Percentiles rank a stretch among this genome's conserved stretches.
phyloP scores from a whole-genome alignment of 2,329 filamentous ascomycete species.

The Massarina eburnea region DNA sequence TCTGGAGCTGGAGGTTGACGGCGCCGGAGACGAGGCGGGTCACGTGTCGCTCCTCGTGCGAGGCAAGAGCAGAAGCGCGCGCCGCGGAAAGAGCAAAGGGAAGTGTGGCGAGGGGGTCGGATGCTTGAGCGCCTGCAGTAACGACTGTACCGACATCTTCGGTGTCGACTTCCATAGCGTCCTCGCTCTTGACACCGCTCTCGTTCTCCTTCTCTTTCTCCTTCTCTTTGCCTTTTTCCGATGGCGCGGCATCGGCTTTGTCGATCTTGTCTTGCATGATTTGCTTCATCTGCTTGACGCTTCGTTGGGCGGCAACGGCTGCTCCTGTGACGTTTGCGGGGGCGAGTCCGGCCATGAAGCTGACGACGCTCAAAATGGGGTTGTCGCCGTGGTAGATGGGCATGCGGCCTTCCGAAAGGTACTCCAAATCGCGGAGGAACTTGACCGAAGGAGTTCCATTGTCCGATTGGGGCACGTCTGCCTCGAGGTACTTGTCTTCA shows the following conservation, averaged over 20 bases:
- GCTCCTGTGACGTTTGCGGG: conserved; percentile 89
- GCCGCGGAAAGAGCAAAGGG: conserved; percentile 85
- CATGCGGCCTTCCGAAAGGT: conserved; percentile 71
- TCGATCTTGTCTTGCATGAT: conserved; percentile 79
- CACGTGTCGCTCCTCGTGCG: conserved; percentile 96
- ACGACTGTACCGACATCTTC: conserved; percentile 22
- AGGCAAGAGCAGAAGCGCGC: conserved; percentile 83
- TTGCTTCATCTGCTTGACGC: conserved; percentile 81
- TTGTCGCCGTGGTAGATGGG: conserved; percentile 94
- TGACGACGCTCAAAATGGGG: conserved; percentile 93
- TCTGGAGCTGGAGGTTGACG: conserved; percentile 91
- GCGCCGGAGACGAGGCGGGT: conserved; percentile 88
- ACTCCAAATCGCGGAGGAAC: conserved; percentile 57
- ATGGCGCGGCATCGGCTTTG: conserved; percentile 49
- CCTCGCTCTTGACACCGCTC: conserved; percentile 58
- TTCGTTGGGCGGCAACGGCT: conserved; percentile 72
- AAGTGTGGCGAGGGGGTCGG: conserved; percentile 65
- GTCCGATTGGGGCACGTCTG: conserved; percentile 60
- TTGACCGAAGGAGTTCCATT: conserved; percentile 49
- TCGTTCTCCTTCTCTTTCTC: conserved; percentile 54
- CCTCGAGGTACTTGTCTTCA: conserved; percentile 93
- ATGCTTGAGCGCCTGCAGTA: conserved; percentile 10
- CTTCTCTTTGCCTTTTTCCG: conserved; percentile 61
- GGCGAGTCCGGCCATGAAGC: conserved; percentile 87
- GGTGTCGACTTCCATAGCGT: conserved; percentile 63